phyloP scores from a whole-genome alignment of 2,329 filamentous ascomycete genomes.

The Diaporthe capsici region DNA sequence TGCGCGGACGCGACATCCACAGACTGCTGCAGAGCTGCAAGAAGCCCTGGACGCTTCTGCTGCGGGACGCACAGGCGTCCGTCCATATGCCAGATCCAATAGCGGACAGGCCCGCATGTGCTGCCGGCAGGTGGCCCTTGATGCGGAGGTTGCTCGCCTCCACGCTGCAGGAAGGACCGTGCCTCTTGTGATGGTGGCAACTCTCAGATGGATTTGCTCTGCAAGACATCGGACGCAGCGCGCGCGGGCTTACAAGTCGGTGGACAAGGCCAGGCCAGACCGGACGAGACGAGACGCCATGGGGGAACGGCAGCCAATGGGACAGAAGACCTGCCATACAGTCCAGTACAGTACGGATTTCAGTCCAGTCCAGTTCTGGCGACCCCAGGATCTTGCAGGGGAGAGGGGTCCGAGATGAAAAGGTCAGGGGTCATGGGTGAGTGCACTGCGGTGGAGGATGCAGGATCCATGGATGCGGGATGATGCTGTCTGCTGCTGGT shows the following conservation, averaged over 20 bases:
- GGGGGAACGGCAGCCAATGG: constrained; percentile 11
- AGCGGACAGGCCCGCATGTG: constrained; percentile 38
- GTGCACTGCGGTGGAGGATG: not conserved
- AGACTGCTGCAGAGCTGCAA: constrained; percentile 38
- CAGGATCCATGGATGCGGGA: constrained; percentile 11
- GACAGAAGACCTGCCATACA: not conserved
- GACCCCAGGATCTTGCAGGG: constrained; percentile 24
- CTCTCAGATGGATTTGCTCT: constrained; percentile 24
- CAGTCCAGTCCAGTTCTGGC: not conserved
- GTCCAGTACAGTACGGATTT: not conserved
- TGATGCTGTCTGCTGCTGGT: not conserved
- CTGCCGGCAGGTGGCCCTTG: constrained; percentile 36
- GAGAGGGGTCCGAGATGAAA: constrained; percentile 5
- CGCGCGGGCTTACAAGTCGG: constrained; percentile 20
- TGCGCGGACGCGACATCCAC: constrained; percentile 29
- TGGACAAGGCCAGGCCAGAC: constrained; percentile 23
- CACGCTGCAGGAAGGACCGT: constrained; percentile 27
- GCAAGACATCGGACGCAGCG: constrained; percentile 35
- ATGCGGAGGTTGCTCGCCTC: constrained; percentile 19
- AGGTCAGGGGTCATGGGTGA: constrained; percentile 27
- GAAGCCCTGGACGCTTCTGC: constrained; percentile 40
- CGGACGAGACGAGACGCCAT: constrained; percentile 18
- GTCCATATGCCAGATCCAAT: constrained; percentile 35
- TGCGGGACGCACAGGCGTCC: constrained; percentile 35
- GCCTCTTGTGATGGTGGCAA: constrained; percentile 28